These are phyloP conservation scores for Talaromyces verruculosus DNA, from an alignment of 2,329 filamentous ascomycete species.

Conservation along the genomic window DNA sequence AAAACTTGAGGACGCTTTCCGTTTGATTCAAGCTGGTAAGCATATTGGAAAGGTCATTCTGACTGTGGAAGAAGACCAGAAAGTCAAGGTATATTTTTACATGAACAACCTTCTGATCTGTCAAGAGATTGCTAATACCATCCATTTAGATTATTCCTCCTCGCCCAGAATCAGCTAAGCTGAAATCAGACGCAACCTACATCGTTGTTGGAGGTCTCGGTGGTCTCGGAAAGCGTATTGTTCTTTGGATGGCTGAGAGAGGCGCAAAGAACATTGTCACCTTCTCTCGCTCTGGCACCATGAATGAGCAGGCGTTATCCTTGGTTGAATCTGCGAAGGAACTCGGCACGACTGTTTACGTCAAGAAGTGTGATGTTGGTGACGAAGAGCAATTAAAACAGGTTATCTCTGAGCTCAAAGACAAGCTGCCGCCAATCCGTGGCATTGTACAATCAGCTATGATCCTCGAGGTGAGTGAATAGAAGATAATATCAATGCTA, in stretches of 20 bases:
- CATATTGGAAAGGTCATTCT: slow-evolving; percentile 2
- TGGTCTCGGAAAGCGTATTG: neutral
- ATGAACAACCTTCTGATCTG: too few species aligned
- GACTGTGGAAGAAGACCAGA: neutral
- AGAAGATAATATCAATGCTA: neutral
- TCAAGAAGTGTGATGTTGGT: slow-evolving; percentile 34
- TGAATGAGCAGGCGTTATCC: neutral
- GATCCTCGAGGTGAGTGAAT: slow-evolving; percentile 35
- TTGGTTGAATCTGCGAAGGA: neutral
- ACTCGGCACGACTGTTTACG: neutral
- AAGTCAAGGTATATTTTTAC: neutral
- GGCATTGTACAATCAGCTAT: slow-evolving; percentile 51
- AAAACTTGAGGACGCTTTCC: neutral
- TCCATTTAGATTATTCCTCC: neutral
- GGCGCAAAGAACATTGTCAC: neutral
- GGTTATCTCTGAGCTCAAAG: slow-evolving; percentile 26
- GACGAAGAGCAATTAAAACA: slow-evolving; percentile 32
- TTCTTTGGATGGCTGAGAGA: neutral
- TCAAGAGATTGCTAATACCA: neutral
- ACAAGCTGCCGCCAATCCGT: slow-evolving; percentile 35
- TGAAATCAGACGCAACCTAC: neutral
- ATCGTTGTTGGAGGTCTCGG: slow-evolving; percentile 1
- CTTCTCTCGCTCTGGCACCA: neutral
- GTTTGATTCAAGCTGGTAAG: neutral
- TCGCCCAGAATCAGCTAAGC: neutral